Base-by-base conservation (phyloP, 768 basidiomycete genomes). In the Lentinula sp. region DNA sequence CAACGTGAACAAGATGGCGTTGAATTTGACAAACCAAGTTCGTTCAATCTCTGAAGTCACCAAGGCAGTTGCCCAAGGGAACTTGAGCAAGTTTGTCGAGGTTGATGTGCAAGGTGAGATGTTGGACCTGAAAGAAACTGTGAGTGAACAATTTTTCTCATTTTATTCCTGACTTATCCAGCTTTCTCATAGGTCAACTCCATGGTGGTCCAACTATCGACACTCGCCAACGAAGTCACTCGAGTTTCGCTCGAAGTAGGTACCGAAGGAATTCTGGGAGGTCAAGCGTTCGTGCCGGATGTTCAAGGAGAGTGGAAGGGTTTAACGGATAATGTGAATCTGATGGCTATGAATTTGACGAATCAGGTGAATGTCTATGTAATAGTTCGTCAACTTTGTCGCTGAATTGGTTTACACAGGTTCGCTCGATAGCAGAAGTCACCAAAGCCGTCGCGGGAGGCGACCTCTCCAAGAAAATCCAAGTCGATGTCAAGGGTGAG, bases 371-470 rank as follows among this genome's bases (percentile, higher is more conserved):
- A 84, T 55, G 85, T 85, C 32, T 84, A 86, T 9, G 28, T 37
- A 35, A n/a, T 28, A 18, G 1, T 21, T 35, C 4, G 7, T 37
- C 9, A 7, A 32, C 5, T 37, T 4, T 5, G 6, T 59, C n/a
- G 13, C 82, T 63, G 88, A 90, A 60, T 88, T 15, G 7, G 9
- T 23, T 16, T 42, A 28, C 23, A 9, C 4, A 55, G 43, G 37
- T 57, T 15, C 61, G 45, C 0, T 82, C 81, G 1, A 86, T 87
- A 67, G 92, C 94, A 1, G 83, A 90, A 66, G 96, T 98, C 43
- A 98, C 96, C 21, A 95, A 93, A 72, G 96, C 95, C 11, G 95
- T 98, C 42, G 94, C 95, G 2, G 81, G 85, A 39, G 96, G 96
- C 32, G 95, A 98, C 71, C 78, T 98, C 70, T 93, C 90, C 8